Evolutionary conservation across 257 asterid species (phyloP), one percentile per base, ranked within the genome.

Genomic region (Anisodus acutangulus): DNA sequence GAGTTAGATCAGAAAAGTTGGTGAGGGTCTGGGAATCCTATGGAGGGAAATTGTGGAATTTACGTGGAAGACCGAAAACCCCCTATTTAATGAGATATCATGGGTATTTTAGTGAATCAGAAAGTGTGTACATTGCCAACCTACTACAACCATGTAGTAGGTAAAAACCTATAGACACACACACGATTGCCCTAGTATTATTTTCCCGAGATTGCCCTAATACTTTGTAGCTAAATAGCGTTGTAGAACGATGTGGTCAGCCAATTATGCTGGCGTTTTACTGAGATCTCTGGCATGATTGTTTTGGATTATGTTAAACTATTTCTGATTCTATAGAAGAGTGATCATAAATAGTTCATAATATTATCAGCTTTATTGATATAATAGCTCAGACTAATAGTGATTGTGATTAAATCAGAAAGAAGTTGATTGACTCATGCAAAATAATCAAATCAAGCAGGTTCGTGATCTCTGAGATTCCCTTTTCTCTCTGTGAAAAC

Each of bases 261-360:
- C 45, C 81, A 76, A 76, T 76, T 76, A 51, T 76, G 81, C 26
- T 3, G 81, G 59, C 4, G 4, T 51, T 47, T 51, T 51, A 51
- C 81, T 76, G 81, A 76, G 12, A 76, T 76, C 63, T 76, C 81
- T 49, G 43, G 58, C 81, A 49, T 74, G 43, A 51, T 6, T 12
- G 15, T 76, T 76, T 76, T 76, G 62, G 16, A 51, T 76, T 22
- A 51, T 26, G 63, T 26, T 49, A 51, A 51, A 76, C 45, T 76
- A 22, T 51, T 53, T 51, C 63, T 76, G 81, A 26, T 26, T 76
- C 39, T 76, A 22, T 53, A 7, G 47, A 76, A 26, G 12, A 51
- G 63, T 26, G 63, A 76, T 76, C 45, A 53, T 76, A 74, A 17
- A 5, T 6, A 19, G 60, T 71, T 71, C 79, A 45, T 71, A 71